Conservation (phyloP, 176 grass and related monocot species). For the Zoysia pacifica region DNA sequence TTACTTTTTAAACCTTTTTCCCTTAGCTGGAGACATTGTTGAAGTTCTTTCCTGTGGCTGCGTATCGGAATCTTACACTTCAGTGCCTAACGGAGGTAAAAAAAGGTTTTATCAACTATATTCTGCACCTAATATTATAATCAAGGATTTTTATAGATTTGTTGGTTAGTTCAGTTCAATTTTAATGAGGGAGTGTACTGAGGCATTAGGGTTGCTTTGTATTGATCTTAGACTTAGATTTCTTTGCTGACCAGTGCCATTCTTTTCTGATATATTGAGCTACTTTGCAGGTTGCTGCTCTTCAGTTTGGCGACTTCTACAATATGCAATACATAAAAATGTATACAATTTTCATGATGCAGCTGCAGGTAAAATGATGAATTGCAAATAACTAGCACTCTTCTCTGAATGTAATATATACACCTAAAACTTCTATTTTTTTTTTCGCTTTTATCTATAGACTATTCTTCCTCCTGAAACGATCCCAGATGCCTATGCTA, state of each 20-base stretch:
- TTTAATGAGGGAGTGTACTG: too few relatives aligned
- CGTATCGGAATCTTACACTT: constrained; percentile 95
- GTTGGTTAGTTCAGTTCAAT: not conserved
- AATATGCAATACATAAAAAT: constrained; percentile 95
- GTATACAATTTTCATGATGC: constrained; percentile 93
- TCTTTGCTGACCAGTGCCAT: not conserved
- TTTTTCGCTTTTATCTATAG: constrained; percentile 48
- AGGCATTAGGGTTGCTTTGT: too few relatives aligned
- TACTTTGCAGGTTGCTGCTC: constrained; percentile 77
- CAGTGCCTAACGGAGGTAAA: constrained; percentile 97
- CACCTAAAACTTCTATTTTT: not conserved
- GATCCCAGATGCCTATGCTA: constrained; percentile 91
- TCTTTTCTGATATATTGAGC: constrained; percentile 25
- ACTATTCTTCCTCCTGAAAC: constrained; percentile 81
- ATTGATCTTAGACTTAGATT: not conserved
- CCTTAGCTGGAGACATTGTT: constrained; percentile 91
- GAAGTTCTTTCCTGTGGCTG: constrained; percentile 88
- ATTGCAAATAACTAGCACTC: constrained; percentile 2
- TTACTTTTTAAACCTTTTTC: constrained; percentile 13
- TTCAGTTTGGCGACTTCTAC: constrained; percentile 99
- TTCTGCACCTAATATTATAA: not conserved
- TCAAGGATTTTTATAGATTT: not conserved
- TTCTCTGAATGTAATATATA: constrained; percentile 17
- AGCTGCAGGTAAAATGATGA: constrained; percentile 72
- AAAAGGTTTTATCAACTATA: not conserved